Percentiles rank a stretch among this genome's conserved stretches.
phyloP scores from a whole-genome alignment of 2,329 filamentous ascomycete species.

The Aspergillus viridinutans region DNA sequence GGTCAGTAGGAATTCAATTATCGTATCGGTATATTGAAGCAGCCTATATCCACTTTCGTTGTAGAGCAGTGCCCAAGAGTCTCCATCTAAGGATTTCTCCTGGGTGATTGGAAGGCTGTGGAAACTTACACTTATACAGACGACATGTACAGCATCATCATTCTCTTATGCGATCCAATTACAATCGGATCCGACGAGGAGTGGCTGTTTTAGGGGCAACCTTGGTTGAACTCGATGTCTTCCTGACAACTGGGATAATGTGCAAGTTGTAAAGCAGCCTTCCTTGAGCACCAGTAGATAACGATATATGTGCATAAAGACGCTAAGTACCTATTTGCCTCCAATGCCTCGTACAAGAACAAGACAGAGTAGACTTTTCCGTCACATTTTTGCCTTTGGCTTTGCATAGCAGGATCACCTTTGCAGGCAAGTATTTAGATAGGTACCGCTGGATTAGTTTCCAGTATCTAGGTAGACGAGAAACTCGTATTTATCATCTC shows the following conservation, averaged over 20 bases:
- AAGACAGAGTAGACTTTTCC: no score
- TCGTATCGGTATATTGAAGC: neutral
- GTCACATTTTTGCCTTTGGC: no score
- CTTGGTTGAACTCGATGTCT: constrained; percentile 2
- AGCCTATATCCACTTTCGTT: neutral
- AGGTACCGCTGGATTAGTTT: neutral
- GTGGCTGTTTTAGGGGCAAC: constrained; percentile 16
- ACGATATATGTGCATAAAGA: no score
- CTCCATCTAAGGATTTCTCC: neutral
- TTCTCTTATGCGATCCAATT: constrained; percentile 15
- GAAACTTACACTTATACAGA: neutral
- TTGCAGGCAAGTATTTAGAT: neutral
- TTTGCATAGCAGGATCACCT: neutral
- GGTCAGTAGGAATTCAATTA: neutral
- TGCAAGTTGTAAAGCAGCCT: no score
- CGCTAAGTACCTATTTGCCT: neutral
- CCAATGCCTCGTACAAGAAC: no score
- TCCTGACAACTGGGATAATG: neutral
- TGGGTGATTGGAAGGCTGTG: neutral
- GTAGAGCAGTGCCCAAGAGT: neutral
- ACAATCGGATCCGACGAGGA: constrained; percentile 14
- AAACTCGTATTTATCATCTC: neutral
- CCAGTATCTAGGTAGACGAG: neutral
- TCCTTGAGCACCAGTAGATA: neutral
- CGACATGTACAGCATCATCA: neutral